phyloP scores from a whole-genome alignment of 768 basidiomycete genomes.

The Xerocomus potaroensis region DNA sequence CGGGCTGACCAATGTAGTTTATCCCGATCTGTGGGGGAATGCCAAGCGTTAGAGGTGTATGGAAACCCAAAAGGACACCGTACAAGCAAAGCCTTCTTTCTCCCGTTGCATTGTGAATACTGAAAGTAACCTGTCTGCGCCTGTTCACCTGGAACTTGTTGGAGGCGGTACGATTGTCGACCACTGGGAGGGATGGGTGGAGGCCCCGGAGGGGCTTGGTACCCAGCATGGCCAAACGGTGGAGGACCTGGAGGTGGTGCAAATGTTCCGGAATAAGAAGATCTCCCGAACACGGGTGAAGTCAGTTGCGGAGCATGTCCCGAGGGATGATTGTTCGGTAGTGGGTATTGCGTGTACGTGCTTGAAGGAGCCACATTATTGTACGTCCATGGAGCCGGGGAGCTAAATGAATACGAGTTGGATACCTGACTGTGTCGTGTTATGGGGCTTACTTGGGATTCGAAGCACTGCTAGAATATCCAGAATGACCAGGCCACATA shows the following conservation, averaged over 20 bases:
- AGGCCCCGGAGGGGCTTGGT: slow-evolving; percentile 26
- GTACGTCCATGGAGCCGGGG: slow-evolving; percentile 13
- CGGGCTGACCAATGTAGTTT: slow-evolving; percentile 69
- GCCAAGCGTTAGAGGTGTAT: too few species aligned
- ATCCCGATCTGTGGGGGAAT: slow-evolving; percentile 80
- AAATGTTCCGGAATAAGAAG: slow-evolving; percentile 12
- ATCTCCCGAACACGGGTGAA: slow-evolving; percentile 6
- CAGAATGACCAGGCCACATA: neutral
- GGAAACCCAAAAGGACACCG: slow-evolving; percentile 22
- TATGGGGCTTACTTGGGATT: slow-evolving; percentile 12
- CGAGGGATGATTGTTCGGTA: slow-evolving; percentile 7
- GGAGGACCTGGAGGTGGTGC: slow-evolving; percentile 9
- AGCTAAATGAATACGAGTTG: slow-evolving; percentile 3
- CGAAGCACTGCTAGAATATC: neutral
- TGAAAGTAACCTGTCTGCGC: slow-evolving; percentile 66
- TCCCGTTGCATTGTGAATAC: slow-evolving; percentile 86
- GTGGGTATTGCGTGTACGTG: slow-evolving; percentile 1
- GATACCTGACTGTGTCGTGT: neutral
- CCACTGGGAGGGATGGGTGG: slow-evolving; percentile 53
- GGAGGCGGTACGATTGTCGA: slow-evolving; percentile 61
- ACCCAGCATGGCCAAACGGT: slow-evolving; percentile 3
- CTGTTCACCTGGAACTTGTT: slow-evolving; percentile 44
- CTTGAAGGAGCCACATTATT: slow-evolving; percentile 30
- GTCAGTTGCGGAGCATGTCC: slow-evolving; percentile 21
- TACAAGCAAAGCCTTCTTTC: slow-evolving; percentile 85